Percentiles rank a stretch among this genome's conserved stretches.
phyloP scores from a whole-genome alignment of 2,329 filamentous ascomycete species.

The Helicocarpus griseus region DNA sequence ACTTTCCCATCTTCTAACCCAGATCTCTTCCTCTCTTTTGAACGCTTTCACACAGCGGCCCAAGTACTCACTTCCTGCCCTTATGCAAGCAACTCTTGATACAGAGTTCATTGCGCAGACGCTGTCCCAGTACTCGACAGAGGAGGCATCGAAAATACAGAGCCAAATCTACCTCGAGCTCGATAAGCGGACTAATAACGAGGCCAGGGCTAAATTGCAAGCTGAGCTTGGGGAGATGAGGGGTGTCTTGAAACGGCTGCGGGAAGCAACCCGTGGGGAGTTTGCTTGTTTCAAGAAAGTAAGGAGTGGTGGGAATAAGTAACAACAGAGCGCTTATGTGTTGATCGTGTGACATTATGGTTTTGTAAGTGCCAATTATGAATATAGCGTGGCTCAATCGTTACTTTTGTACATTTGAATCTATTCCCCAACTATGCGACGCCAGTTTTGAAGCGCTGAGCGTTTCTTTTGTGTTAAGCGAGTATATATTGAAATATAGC shows the following conservation, averaged over 20 bases:
- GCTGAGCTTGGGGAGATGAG: constrained; percentile 85
- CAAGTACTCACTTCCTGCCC: constrained; percentile 63
- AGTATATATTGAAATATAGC: background rate
- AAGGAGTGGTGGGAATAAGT: constrained; percentile 23
- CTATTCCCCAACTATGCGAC: background rate
- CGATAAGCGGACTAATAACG: constrained; percentile 80
- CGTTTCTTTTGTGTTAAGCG: background rate
- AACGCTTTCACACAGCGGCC: constrained; percentile 61
- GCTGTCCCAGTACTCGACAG: constrained; percentile 77
- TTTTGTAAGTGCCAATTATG: background rate
- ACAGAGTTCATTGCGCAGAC: constrained; percentile 96
- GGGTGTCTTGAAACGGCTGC: constrained; percentile 69
- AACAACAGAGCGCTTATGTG: background rate
- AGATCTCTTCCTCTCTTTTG: constrained; percentile 69
- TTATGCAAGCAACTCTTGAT: constrained; percentile 96
- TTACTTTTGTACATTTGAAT: background rate
- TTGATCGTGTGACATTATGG: background rate
- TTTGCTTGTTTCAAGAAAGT: constrained; percentile 75
- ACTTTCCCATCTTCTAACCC: constrained; percentile 76
- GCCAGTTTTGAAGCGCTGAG: background rate
- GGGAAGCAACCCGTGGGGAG: constrained; percentile 72
- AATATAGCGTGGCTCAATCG: background rate
- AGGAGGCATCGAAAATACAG: constrained; percentile 70
- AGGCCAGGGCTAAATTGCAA: constrained; percentile 69
- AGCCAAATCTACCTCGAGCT: constrained; percentile 86